Evolutionary conservation across 1,139 yeast genomes (phyloP), one percentile per base, ranked within the genome.

Genomic region (Candida sp.): DNA sequence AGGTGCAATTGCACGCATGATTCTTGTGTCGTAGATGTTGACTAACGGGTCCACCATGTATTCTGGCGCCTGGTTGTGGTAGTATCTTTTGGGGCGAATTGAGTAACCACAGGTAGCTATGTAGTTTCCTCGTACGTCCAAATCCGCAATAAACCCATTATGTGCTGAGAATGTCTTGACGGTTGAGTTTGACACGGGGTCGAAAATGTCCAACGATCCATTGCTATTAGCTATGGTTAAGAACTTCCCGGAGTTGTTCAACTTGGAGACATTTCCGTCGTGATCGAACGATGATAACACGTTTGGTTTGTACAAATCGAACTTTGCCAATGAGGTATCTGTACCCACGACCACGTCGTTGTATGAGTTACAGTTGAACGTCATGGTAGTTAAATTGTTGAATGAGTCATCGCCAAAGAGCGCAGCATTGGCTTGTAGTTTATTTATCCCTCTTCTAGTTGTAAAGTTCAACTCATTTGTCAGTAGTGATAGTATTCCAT

Each of bases 91-190:
- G 17, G 73, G 70, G 37, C 96, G 79, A 25, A 81, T 69, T 0
- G 96, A 85, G 58, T 78, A 83, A 0, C 98, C 98, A 54, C 97
- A 90, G 0, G 97, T 88, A 27, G 92, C 87, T 34, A 93, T 74
- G 37, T 86, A 84, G 54, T 85, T 83, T 33, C 93, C 97, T 57
- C 84, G 83, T 31, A 90, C 81, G 60, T 89, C 96, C 65, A 94
- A 74, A 54, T 90, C 93, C 1, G 96, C 83, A 26, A 94, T 72
- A 1, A 88, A 77, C 0, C 94, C 90, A 30, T 88, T 82, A 64
- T 90, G 97, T 11, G 94, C 90, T 11, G 76, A 71, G 61, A 92
- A 87, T 1, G 84, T 73, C 56, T 84, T 83, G 6, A 90, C 72
- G 1, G 85, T 71, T 47, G 65, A 60, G 54, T 81, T 78, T 39